A percentile compares a stretch with the other conserved stretches of the same genome.
These are phyloP conservation scores for Gilbertella persicaria DNA, from an alignment of 371 early-diverging fungal genomes.

Conservation along the genomic window DNA sequence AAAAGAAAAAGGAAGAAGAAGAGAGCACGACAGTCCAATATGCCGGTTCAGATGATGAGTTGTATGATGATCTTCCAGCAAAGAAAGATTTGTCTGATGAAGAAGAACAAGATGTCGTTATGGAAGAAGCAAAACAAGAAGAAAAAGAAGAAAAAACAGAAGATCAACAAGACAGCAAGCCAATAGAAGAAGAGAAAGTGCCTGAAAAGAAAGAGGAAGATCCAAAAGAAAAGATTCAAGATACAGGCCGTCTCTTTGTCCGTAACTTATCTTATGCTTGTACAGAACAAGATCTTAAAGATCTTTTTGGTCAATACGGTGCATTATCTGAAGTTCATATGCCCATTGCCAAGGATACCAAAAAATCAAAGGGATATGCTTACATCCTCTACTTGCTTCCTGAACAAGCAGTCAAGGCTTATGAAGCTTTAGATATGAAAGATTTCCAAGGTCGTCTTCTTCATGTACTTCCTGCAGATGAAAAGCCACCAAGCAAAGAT, in stretches of 20 bases:
- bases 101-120: slow-evolving; percentile 19
- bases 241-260: slow-evolving; percentile 94
- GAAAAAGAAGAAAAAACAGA: slow-evolving; percentile 33
- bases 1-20: slow-evolving; percentile 32
- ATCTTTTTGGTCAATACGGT: slow-evolving; percentile 81
- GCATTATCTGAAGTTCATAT: slow-evolving; percentile 92
- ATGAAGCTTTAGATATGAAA: slow-evolving; percentile 72
- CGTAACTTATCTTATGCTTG: slow-evolving; percentile 90
- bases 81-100: slow-evolving; percentile 13
- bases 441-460: slow-evolving; percentile 92
- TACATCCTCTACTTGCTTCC: slow-evolving; percentile 87
- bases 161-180: not conserved
- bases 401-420: slow-evolving; percentile 93
- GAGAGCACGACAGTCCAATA: slow-evolving; percentile 59
- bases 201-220: slow-evolving; percentile 20
- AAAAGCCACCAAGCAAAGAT: slow-evolving; percentile 72
- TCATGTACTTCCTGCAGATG: slow-evolving; percentile 85
- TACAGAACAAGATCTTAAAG: slow-evolving; percentile 83
- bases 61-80: slow-evolving; percentile 68
- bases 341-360: slow-evolving; percentile 89
- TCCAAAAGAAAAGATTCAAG: slow-evolving; percentile 74
- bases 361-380: slow-evolving; percentile 92
- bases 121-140: slow-evolving; percentile 30
- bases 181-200: slow-evolving; percentile 21
- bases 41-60: slow-evolving; percentile 67